A percentile compares a stretch with the other conserved stretches of the same genome.
Evolutionary conservation across 1,284 basidiomycete genomes (phyloP).

Genomic region (Trametes versicolor): DNA sequence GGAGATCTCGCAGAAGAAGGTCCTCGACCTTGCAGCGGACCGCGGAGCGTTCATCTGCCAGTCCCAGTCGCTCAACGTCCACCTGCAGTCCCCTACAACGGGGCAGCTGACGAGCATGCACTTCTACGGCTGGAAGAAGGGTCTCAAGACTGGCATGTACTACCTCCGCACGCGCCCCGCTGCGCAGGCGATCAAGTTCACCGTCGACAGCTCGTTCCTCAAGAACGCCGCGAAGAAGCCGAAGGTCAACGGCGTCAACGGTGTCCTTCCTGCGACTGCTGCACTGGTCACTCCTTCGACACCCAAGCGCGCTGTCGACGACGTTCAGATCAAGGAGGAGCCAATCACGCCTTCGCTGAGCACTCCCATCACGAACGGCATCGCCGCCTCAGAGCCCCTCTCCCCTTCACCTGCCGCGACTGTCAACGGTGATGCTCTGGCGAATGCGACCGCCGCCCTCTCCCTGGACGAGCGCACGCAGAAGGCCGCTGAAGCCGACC

Average conservation of each 20-base stretch:
- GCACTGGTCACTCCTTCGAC: slow-evolving; percentile 38
- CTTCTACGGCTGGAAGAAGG: slow-evolving; percentile 99
- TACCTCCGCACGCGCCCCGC: slow-evolving; percentile 96
- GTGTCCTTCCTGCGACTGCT: background rate
- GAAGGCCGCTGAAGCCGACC: slow-evolving; percentile 69
- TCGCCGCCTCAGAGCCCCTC: slow-evolving; percentile 21
- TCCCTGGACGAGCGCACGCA: slow-evolving; percentile 55
- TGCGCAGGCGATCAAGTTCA: slow-evolving; percentile 98
- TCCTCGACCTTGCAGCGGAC: slow-evolving; percentile 98
- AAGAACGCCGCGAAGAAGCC: slow-evolving; percentile 74
- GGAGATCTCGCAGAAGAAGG: slow-evolving; percentile 99
- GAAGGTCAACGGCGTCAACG: slow-evolving; percentile 39
- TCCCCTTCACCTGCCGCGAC: slow-evolving; percentile 31
- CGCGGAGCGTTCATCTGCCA: slow-evolving; percentile 99
- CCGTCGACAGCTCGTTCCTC: slow-evolving; percentile 86
- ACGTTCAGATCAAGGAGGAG: slow-evolving; percentile 37
- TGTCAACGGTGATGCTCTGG: slow-evolving; percentile 31
- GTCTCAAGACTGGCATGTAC: slow-evolving; percentile 98
- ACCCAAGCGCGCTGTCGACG: slow-evolving; percentile 27
- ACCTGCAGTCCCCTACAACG: slow-evolving; percentile 90
- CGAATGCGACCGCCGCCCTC: slow-evolving; percentile 28
- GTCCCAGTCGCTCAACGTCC: slow-evolving; percentile 91
- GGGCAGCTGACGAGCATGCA: slow-evolving; percentile 99
- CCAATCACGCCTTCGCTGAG: slow-evolving; percentile 36
- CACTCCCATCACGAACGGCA: slow-evolving; percentile 30